Base-by-base conservation (phyloP, 768 basidiomycete genomes). In the Trametes gibbosa region DNA sequence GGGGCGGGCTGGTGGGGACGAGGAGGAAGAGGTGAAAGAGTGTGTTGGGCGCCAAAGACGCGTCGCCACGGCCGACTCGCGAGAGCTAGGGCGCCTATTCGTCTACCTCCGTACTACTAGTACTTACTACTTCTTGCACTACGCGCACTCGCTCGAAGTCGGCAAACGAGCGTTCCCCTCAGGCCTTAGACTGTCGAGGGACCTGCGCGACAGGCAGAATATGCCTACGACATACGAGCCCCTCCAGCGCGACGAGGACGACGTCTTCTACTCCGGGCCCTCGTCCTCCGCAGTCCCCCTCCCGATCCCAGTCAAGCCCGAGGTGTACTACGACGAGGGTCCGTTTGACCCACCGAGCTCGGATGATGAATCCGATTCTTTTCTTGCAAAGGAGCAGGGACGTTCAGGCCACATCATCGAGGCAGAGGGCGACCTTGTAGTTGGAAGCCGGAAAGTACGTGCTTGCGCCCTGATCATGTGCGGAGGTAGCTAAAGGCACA, bases 271-370 rank as follows among this genome's bases (percentile, higher is more conserved):
- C 25, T 35, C 24, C 21, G 56, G 24, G 7, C 46, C 60, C 4
- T 63, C 56, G 24, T 35, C 40, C 47, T 35, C 53, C 16, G 52
- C 57, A 35, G 34, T 27, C 10, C 39, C 49, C 19, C 43, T 27
- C n/a, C 52, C 50, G 34, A 39, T 19, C 10, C 41, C 61, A 12
- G 40, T 61, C 27, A 65, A 64, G 59, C 72, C 73, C 0, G 41
- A 63, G 23, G 59, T 66, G 14, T 92, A 92, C 73, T 92, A 92
- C 63, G 86, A 81, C 29, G 89, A 91, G 19, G 89, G 90, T 0
- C 79, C 84, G 0, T 92, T 91, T 66, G 87, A 90, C 63, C 79
- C 86, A 21, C 87, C 89, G 7, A 89, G 87, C 66, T 90, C 89
- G n/a, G 86, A 86, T 48, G 87, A 87, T n/a, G 88, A 86, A 56